Evolutionary conservation across 202 grass and related monocot species (phyloP).

Genomic region (Schoenoplectus triqueter): DNA sequence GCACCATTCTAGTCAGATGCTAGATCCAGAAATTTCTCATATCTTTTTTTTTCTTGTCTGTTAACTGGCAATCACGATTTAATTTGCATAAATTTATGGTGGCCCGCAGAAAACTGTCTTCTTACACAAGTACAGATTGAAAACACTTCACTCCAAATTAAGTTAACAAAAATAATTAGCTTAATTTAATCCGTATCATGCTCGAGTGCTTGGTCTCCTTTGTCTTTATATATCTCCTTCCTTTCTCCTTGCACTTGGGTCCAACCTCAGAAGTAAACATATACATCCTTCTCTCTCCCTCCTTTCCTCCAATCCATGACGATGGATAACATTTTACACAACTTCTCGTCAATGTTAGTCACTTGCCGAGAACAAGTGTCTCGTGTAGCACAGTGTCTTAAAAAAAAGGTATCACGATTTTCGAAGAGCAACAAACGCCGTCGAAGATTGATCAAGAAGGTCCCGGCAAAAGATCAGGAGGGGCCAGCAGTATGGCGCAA

Average conservation of each 20-base stretch:
- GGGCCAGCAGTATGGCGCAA: constrained; percentile 55
- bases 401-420: neutral
- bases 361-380: constrained; percentile 24
- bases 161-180: constrained; percentile 11
- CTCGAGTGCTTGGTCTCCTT: neutral
- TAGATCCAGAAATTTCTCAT: neutral
- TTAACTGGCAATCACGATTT: neutral
- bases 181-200: constrained; percentile 10
- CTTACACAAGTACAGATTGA: neutral
- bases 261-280: neutral
- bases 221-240: neutral
- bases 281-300: neutral
- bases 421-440: constrained; percentile 27
- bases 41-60: neutral
- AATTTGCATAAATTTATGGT: constrained; percentile 19
- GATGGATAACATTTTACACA: constrained; percentile 31
- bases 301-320: neutral
- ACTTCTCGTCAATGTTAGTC: constrained; percentile 26
- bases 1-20: neutral
- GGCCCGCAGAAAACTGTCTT: neutral
- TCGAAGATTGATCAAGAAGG: neutral
- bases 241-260: neutral
- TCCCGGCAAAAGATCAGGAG: constrained; percentile 15
- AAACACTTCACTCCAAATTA: constrained; percentile 18
- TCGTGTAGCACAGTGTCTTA: constrained; percentile 31